Base-by-base conservation (phyloP, 2,329 filamentous ascomycete genomes). In the Calonectria pseudoreteaudii region DNA sequence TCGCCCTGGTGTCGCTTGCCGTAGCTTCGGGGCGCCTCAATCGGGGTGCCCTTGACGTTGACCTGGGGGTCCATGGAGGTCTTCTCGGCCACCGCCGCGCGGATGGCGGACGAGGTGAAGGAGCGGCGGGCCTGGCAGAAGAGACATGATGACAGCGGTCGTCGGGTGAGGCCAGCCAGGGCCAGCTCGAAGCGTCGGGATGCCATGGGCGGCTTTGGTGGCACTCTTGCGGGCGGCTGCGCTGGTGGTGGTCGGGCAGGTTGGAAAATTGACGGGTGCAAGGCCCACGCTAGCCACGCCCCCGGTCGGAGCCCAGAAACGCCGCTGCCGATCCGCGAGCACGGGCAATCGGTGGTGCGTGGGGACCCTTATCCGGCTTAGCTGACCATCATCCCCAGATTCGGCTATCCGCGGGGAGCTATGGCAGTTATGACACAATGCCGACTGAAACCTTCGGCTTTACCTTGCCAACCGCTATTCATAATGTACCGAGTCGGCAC, bases 11-110 rank as follows among this genome's bases (percentile, higher is more conserved):
- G 79, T 20, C 87, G 86, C 82, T 88, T 89, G 79, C 92, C 92
- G 77, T 92, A 92, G 34, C 88, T 87, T 75, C 91, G 86, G 14
- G 91, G 91, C 8, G 91, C 91, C 74, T 91, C 84, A 78, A 89
- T 90, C 47, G 92, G 84, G 8, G 87, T 84, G 20, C 87, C 86
- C 44, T 86, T 78, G 65, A 88, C 77, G 50, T 81, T 80, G 78
- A 80, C 83, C 78, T 85, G 82, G 72, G 85, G 84, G 73, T 85
- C 84, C 74, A 84, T 77, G 14, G 82, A 81, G 66, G 83, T 76
- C 62, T 85, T 85, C 64, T 83, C 81, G 36, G 76, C 41, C 69
- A 79, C 82, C 18, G 81, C 81, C 4, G 79, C 73, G 38, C 80
- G 78, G 52, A 79, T 64, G 73, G 87, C 85, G 2, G 90, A 87